Base-by-base conservation (phyloP, 1,284 basidiomycete species). In the Coniferiporia weirii region DNA sequence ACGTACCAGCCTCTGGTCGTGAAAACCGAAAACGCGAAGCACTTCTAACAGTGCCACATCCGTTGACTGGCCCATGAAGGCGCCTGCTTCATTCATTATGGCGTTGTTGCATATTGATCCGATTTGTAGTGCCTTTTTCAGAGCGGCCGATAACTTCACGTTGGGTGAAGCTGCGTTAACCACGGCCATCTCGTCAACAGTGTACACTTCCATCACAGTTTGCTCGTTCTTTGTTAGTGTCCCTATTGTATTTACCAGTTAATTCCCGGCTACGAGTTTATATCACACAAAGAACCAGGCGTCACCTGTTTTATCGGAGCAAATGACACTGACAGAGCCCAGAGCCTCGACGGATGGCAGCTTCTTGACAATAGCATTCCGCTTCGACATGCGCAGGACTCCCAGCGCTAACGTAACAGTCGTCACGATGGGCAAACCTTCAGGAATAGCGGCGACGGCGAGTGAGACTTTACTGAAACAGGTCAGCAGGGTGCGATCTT, bases 321-420 rank as follows among this genome's bases (percentile, higher is more conserved):
- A 98, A 61, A 99, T 93, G 20, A 98, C 95, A 45, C 89, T 95
- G 32, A 98, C 92, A 7, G 89, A 93, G 1, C 96, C 96, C 0
- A 98, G 78, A 0, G 94, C 89, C 73, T 98, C 96, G 6, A 98
- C 95, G 1, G 91, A 94, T 61, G 95, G 96, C 48, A 98, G 75
- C 69, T 95, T 96, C 76, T 98, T 98, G 51, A 99, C 95, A 61
- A 98, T 98, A 0, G 95, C 96, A 65, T 95, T 96, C 22, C 93
- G 83, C 64, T 91, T 90, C 2, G 93, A 87, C 95, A 98, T 98
- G 20, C 95, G 78, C 64, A 98, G 73, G 1, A 98, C 96, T 52
- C 95, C 95, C 8, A 98, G 80, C 0, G 95, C 95, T 22, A 99
- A 84, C 1, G 96, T 98, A 15, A 99, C 95, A 0, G 95, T 98